These are phyloP conservation scores for Testicularia cyperi DNA, from an alignment of 1,284 basidiomycete species.

Conservation along the genomic window DNA sequence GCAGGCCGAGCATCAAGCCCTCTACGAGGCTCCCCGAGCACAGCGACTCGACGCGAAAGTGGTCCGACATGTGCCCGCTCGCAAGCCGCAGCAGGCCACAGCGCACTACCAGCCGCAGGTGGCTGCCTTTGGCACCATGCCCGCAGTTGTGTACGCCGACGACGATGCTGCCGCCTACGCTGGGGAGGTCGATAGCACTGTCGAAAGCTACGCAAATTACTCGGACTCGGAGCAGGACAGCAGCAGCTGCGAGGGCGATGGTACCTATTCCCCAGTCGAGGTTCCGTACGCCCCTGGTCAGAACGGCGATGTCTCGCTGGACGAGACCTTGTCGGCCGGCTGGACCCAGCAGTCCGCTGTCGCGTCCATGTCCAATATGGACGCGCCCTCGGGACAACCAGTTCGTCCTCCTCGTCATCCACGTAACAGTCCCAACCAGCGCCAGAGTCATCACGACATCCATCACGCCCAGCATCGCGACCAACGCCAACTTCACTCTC, in stretches of 20 bases:
- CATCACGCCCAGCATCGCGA: too few relatives aligned
- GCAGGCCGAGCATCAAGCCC: slow-evolving; percentile 29
- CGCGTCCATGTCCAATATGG: slow-evolving; percentile 28
- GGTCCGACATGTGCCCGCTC: slow-evolving; percentile 21
- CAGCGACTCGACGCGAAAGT: slow-evolving; percentile 7
- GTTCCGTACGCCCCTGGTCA: too few relatives aligned
- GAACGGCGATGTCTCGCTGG: slow-evolving; percentile 7
- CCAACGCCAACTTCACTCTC: too few relatives aligned
- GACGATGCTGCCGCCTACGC: slow-evolving; percentile 5
- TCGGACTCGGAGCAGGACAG: slow-evolving; percentile 34
- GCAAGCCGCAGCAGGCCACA: slow-evolving; percentile 18
- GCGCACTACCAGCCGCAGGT: slow-evolving; percentile 23
- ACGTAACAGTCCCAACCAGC: too few relatives aligned
- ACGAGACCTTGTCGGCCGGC: slow-evolving; percentile 10
- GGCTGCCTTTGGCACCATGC: slow-evolving; percentile 12
- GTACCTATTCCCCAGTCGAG: slow-evolving; percentile 22
- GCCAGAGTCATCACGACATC: too few relatives aligned
- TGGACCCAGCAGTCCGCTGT: too few relatives aligned
- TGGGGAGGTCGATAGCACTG: slow-evolving; percentile 1
- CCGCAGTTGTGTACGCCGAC: slow-evolving; percentile 14
- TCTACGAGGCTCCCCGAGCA: slow-evolving; percentile 22
- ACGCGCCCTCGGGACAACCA: slow-evolving; percentile 11
- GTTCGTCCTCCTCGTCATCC: too few relatives aligned
- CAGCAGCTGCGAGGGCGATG: slow-evolving; percentile 35
- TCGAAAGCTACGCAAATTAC: slow-evolving; percentile 21